These are phyloP conservation scores for Vitis cinerea DNA, from an alignment of 164 flowering plant genomes.

Conservation along the genomic window DNA sequence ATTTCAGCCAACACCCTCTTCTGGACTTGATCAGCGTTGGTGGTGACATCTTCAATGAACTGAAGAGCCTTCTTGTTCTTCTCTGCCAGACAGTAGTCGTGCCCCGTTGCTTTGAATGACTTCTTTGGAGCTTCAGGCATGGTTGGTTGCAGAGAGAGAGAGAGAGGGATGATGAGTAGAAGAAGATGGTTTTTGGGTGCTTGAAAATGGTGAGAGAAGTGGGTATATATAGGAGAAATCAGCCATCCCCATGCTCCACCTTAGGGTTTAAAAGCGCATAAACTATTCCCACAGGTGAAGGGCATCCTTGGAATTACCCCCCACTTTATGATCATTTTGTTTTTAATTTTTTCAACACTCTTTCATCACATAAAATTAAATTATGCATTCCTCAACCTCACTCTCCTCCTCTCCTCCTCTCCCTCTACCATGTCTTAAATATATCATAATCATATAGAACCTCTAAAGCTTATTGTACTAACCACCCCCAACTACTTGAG, in stretches of 20 bases:
- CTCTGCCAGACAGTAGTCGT: conserved; percentile 24
- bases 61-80: conserved; percentile 56
- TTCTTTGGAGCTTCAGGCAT: conserved; percentile 82
- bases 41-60: conserved; percentile 79
- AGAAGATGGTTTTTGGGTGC: neutral
- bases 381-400: neutral
- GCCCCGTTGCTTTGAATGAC: neutral
- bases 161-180: neutral
- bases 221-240: conserved; percentile 35
- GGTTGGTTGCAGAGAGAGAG: conserved; percentile 15
- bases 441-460: too few relatives aligned
- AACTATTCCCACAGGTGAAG: conserved; percentile 2
- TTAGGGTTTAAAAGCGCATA: conserved; percentile 14
- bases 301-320: conserved; percentile 22
- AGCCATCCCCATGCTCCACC: conserved; percentile 19
- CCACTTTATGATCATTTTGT: conserved; percentile 6
- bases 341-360: conserved; percentile 6
- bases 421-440: too few relatives aligned
- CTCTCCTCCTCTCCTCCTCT: too few relatives aligned
- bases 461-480: too few relatives aligned
- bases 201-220: conserved; percentile 16
- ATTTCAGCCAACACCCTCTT: conserved; percentile 62
- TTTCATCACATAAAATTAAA: conserved; percentile 7
- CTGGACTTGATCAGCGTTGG: conserved; percentile 64
- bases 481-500: too few relatives aligned